These are phyloP conservation scores for Tremellales sp. DNA, from an alignment of 1,284 basidiomycete genomes.

Conservation along the genomic window DNA sequence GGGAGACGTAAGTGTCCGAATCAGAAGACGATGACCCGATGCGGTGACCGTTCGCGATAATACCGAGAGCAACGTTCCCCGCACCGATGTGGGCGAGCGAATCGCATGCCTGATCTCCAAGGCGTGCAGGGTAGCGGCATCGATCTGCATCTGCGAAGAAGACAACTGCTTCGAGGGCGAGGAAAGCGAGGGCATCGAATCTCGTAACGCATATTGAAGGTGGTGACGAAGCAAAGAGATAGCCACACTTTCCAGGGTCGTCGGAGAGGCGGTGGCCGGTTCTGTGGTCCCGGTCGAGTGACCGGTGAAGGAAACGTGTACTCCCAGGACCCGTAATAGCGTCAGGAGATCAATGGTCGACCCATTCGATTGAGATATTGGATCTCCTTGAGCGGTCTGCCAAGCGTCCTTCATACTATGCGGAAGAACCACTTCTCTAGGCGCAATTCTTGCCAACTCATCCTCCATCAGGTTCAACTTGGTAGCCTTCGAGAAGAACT, in stretches of 20 bases:
- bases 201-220: slow-evolving; percentile 67
- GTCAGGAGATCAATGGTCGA: slow-evolving; percentile 14
- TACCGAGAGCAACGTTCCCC: slow-evolving; percentile 67
- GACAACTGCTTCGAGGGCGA: slow-evolving; percentile 60
- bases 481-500: slow-evolving; percentile 73
- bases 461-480: slow-evolving; percentile 63
- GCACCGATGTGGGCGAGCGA: slow-evolving; percentile 42
- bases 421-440: slow-evolving; percentile 75
- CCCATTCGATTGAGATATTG: no score
- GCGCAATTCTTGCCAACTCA: slow-evolving; percentile 75
- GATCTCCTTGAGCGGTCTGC: slow-evolving; percentile 8
- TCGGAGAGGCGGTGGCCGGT: slow-evolving; percentile 3
- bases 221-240: slow-evolving; percentile 66
- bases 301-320: slow-evolving; percentile 41
- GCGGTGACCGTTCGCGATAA: slow-evolving; percentile 75
- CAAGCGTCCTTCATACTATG: slow-evolving; percentile 47
- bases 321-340: slow-evolving; percentile 31
- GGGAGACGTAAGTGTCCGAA: slow-evolving; percentile 53
- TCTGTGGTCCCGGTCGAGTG: slow-evolving; percentile 4
- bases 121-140: slow-evolving; percentile 81
- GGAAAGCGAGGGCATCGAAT: slow-evolving; percentile 57
- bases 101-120: slow-evolving; percentile 79
- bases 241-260: slow-evolving; percentile 57
- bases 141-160: slow-evolving; percentile 75
- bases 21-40: slow-evolving; percentile 72